phyloP scores from a whole-genome alignment of 2,329 filamentous ascomycete genomes.

The Paracamarosporium sp. region DNA sequence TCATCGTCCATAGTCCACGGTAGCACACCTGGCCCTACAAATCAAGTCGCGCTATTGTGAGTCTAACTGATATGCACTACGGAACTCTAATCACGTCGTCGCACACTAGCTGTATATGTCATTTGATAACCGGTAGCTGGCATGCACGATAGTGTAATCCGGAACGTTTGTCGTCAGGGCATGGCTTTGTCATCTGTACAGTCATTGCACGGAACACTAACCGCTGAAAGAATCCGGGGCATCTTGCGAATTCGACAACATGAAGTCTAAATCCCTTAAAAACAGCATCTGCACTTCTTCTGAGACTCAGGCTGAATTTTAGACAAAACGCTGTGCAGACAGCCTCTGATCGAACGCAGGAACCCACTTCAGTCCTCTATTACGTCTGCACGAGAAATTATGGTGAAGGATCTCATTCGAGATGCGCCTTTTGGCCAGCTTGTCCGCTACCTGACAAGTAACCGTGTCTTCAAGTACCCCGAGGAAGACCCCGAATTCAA shows the following conservation, averaged over 20 bases:
- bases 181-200: background rate
- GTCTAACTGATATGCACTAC: too few species aligned
- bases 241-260: background rate
- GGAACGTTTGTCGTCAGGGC: background rate
- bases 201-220: background rate
- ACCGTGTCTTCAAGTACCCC: conserved; percentile 53
- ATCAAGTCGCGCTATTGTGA: background rate
- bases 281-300: background rate
- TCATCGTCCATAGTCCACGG: background rate
- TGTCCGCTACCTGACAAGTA: conserved; percentile 51
- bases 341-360: too few species aligned
- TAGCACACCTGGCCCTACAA: background rate
- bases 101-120: background rate
- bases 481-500: conserved; percentile 46
- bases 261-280: background rate
- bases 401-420: conserved; percentile 47
- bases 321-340: background rate
- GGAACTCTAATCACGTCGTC: too few species aligned
- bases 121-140: background rate
- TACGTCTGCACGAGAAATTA: too few species aligned
- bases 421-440: conserved; percentile 57
- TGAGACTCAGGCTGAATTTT: background rate
- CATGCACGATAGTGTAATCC: background rate
- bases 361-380: too few species aligned
- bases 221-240: background rate